Evolutionary conservation across 768 basidiomycete genomes (phyloP).

Genomic region (Mycena galopus): DNA sequence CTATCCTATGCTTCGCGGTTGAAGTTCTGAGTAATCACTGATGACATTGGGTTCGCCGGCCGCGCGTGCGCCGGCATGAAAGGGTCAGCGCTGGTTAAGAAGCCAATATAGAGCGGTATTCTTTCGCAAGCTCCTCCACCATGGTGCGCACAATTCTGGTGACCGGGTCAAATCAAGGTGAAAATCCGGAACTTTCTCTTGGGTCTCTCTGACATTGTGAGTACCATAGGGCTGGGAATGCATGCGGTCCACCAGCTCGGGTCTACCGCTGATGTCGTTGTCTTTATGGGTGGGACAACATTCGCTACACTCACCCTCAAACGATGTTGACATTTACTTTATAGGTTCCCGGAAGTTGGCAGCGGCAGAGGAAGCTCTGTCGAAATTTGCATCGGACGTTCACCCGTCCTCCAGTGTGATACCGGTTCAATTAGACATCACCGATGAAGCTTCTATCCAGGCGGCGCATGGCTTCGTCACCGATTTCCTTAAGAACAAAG

Average conservation of each 20-base stretch:
- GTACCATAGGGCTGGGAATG: background rate
- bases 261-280: background rate
- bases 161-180: no score
- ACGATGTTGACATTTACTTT: background rate
- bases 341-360: slow-evolving; percentile 23
- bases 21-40: no score
- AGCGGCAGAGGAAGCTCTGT: slow-evolving; percentile 16
- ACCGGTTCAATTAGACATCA: background rate
- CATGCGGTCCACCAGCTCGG: background rate
- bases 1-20: no score
- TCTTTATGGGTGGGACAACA: background rate
- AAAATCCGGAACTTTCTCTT: no score
- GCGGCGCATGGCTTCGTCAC: slow-evolving; percentile 5
- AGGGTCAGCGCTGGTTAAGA: no score
- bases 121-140: no score
- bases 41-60: no score
- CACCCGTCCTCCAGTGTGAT: slow-evolving; percentile 2
- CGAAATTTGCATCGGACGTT: slow-evolving; percentile 3
- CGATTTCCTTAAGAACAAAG: background rate
- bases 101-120: no score
- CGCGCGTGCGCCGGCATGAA: no score
- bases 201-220: background rate
- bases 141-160: no score
- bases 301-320: background rate
- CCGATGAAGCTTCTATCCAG: slow-evolving; percentile 10